Evolutionary conservation across 768 basidiomycete species (phyloP), one percentile per base, ranked within the genome.

Genomic region (Leccinum boreale): DNA sequence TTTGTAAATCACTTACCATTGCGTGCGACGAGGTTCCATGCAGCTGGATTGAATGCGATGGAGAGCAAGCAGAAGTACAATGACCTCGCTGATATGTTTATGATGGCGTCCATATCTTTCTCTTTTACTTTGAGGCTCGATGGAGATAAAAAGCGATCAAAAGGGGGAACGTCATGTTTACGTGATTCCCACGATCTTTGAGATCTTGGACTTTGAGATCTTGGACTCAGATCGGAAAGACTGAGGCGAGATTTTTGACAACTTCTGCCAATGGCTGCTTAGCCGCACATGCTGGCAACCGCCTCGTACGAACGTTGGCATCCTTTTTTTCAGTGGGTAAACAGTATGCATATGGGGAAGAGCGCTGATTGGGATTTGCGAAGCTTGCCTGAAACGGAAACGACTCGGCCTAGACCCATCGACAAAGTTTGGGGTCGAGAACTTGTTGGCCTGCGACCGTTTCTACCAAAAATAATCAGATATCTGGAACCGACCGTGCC

Each of bases 1-100:
- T 9, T 50, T 31, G 49, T 5, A 44, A 49, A 33, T 21, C 19
- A 75, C 84, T 50, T 61, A 94, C 94, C 94, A 76, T 95, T 93
- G 56, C 86, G 87, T 24, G 96, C 96, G 28, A 95, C 85, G 60
- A 94, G 85, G 73, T 99, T 99, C 96, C 96, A 99, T 58, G 89
- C 94, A 1, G 86, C 85, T 0, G 96, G 96, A 66, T 98, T 98
- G 78, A 98, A 98, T 2, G 84, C 68, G 50, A 96, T 91, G 58
- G 88, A 72, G 4, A 81, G 73, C n/a, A 94, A 60, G 0, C 85
- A 84, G 17, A 90, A 53, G 66, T 80, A 81, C 42, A 98, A 70
- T 21, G 90, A 90, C 6, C 74, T 68, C 65, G 92, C 81, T 29
- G 78, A 82, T 28, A 80, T 67, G 74, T 96, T 86, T 3, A 96